phyloP scores from a whole-genome alignment of 2,329 filamentous ascomycete genomes.

The Aspergillus ustus region DNA sequence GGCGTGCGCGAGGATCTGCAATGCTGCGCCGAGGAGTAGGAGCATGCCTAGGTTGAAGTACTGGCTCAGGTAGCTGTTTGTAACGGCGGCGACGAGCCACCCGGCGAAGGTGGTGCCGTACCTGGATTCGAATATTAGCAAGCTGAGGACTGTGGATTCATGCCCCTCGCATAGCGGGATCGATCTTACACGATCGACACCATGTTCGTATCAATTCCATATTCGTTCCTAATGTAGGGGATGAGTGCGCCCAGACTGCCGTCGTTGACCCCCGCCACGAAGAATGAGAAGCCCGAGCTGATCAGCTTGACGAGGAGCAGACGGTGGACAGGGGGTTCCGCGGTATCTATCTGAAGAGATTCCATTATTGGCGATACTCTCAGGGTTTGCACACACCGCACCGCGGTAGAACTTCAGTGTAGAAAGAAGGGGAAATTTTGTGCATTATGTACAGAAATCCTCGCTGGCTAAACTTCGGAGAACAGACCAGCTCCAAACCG shows the following conservation, averaged over 20 bases:
- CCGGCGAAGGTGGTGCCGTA: conserved; percentile 64
- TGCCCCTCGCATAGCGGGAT: neutral
- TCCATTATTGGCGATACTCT: conserved; percentile 1
- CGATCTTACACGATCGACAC: conserved; percentile 56
- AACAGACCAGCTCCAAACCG: neutral
- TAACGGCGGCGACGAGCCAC: conserved; percentile 63
- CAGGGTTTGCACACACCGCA: too few relatives aligned
- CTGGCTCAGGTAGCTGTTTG: conserved; percentile 54
- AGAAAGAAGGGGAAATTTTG: neutral
- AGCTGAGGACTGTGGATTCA: conserved; percentile 14
- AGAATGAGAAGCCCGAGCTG: conserved; percentile 65
- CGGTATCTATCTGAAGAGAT: neutral
- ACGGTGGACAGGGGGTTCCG: conserved; percentile 1
- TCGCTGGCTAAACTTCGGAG: neutral
- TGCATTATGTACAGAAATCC: neutral
- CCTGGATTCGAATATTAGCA: conserved; percentile 30
- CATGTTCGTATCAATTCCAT: conserved; percentile 58
- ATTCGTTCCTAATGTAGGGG: conserved; percentile 64
- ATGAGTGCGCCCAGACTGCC: conserved; percentile 67
- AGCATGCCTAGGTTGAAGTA: conserved; percentile 62
- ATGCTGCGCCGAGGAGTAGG: conserved; percentile 58
- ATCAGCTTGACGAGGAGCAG: conserved; percentile 51
- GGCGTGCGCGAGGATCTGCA: conserved; percentile 55
- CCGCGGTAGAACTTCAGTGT: too few relatives aligned
- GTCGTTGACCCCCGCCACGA: conserved; percentile 68